phyloP scores from a whole-genome alignment of 768 basidiomycete genomes.

The Hygrocybe coccinea region DNA sequence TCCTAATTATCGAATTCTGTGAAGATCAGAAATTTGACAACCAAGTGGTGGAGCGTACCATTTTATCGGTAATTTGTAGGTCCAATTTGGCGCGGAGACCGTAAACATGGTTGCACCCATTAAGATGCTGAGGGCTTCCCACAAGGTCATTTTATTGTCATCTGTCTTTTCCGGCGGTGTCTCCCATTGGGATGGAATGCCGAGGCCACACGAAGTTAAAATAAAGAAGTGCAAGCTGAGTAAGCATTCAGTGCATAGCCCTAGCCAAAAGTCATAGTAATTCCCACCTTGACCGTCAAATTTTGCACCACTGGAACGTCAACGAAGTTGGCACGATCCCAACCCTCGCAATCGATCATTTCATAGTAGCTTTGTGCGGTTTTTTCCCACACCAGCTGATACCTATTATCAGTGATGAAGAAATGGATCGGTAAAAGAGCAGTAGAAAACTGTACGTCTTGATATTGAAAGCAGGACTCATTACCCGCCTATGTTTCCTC shows the following conservation, averaged over 20 bases:
- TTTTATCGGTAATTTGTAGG: slow-evolving; percentile 32
- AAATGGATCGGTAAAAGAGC: background rate
- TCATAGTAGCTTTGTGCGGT: slow-evolving; percentile 35
- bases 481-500: slow-evolving; percentile 32
- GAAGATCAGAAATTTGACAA: background rate
- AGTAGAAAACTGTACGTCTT: slow-evolving; percentile 13
- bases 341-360: slow-evolving; percentile 36
- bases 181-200: slow-evolving; percentile 40
- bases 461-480: slow-evolving; percentile 30
- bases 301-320: slow-evolving; percentile 30
- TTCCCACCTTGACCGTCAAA: slow-evolving; percentile 34
- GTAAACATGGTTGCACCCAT: slow-evolving; percentile 26
- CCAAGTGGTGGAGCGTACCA: slow-evolving; percentile 22
- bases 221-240: slow-evolving; percentile 40
- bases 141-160: slow-evolving; percentile 34
- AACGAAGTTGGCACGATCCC: slow-evolving; percentile 25
- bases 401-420: slow-evolving; percentile 22
- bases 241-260: background rate
- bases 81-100: slow-evolving; percentile 35
- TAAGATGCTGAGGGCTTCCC: slow-evolving; percentile 34
- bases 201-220: slow-evolving; percentile 45
- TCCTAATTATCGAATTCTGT: background rate
- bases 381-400: slow-evolving; percentile 40
- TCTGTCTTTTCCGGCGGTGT: slow-evolving; percentile 34
- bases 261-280: background rate